These are phyloP conservation scores for Calonectria pseudoturangicola DNA, from an alignment of 2,329 filamentous ascomycete species.

Conservation along the genomic window DNA sequence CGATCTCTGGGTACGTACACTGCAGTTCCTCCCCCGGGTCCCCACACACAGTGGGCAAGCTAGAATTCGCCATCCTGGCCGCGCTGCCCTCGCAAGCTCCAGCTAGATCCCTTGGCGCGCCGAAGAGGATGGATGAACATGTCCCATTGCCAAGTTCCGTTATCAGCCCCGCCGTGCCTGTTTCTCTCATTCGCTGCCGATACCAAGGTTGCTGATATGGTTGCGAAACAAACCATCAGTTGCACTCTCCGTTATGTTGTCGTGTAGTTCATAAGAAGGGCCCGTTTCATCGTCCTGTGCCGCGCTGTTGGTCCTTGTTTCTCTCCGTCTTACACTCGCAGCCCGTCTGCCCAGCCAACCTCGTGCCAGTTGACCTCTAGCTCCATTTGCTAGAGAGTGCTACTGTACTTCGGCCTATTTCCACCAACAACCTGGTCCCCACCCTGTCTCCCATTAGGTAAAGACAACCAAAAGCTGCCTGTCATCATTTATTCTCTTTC, in stretches of 20 bases:
- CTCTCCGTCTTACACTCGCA: slow-evolving; percentile 2
- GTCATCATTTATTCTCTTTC: slow-evolving; percentile 16
- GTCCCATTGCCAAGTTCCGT: slow-evolving; percentile 28
- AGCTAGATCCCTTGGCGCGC: slow-evolving; percentile 21
- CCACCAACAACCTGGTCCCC: slow-evolving; percentile 29
- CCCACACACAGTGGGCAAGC: slow-evolving; percentile 27
- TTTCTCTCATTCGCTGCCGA: slow-evolving; percentile 24
- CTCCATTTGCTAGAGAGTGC: slow-evolving; percentile 16
- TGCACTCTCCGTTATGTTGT: background rate
- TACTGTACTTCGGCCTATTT: slow-evolving; percentile 16
- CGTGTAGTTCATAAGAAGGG: background rate
- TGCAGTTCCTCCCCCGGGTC: slow-evolving; percentile 33
- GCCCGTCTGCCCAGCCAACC: slow-evolving; percentile 16
- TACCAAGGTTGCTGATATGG: slow-evolving; percentile 38
- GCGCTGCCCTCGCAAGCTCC: slow-evolving; percentile 24
- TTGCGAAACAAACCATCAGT: background rate
- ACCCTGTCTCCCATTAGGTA: slow-evolving; percentile 36
- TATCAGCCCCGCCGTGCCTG: slow-evolving; percentile 42
- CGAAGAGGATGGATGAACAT: slow-evolving; percentile 26
- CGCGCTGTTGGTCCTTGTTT: background rate
- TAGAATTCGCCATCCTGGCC: slow-evolving; percentile 4
- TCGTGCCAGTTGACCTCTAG: slow-evolving; percentile 6
- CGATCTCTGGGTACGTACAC: slow-evolving; percentile 25
- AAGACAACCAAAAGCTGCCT: slow-evolving; percentile 26
- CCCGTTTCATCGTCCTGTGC: background rate